Evolutionary conservation across 2,329 filamentous ascomycete genomes (phyloP), one percentile per base, ranked within the genome.

Genomic region (Fusarium coicis): DNA sequence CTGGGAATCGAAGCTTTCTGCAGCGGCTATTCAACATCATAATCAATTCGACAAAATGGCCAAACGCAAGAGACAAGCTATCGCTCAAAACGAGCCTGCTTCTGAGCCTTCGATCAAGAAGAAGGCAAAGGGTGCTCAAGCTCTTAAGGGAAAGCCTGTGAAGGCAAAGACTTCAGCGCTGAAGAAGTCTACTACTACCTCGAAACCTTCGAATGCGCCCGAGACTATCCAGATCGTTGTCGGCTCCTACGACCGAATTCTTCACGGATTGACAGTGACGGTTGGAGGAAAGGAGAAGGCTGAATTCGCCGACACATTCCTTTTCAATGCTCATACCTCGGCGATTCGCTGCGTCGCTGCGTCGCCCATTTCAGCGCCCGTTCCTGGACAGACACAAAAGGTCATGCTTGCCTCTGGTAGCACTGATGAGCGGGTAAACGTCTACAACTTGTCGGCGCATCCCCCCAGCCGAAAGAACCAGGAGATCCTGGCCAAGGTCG

Each of bases 371-470:
- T 93, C 93, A 18, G 88, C 87, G 23, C 85, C 87, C 4, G 79
- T 85, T 63, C 87, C 85, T 18, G 89, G 87, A 73, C 91, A 92
- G 81, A 84, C 85, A n/a, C 92, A 94, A 80, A 97, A 96, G 80
- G 89, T 97, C 55, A 92, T 96, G 75, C 90, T 99, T 54, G 96
- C 96, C 18, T 97, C 93, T 15, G 96, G 96, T 75, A 93, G 93
- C 81, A 97, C 94, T 30, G 96, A 99, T 83, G 95, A 98, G 84
- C 91, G 94, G 71, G 93, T 99, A 84, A 98, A 99, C 80, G 88
- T 99, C 61, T 99, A 97, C 87, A 94, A 92, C 68, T 86, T 99
- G 62, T 97, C 95, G 18, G 91, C 88, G 32, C 90, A 91, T 75
- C 90, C 90, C 60, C 90, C 88, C 66, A 87, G 81, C 76, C 84